Conservation (phyloP, 768 basidiomycete species). For the Phanerochaete carnosa region DNA sequence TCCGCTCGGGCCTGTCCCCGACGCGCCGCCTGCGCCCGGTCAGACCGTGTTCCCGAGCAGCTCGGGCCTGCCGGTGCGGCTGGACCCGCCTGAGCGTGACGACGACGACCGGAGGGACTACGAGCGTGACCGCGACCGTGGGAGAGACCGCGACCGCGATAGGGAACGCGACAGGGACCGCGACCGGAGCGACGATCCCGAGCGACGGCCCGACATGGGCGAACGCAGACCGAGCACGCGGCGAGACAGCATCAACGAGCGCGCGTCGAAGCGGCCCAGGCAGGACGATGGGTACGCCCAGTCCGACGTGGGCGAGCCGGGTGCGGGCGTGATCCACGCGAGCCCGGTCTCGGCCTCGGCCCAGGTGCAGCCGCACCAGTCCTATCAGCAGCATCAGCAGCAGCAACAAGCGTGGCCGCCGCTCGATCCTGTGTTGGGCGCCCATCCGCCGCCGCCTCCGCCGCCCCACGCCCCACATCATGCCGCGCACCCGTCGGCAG, state of each 20-base stretch:
- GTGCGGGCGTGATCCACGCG: constrained; percentile 3
- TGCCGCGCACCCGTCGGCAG: constrained; percentile 7
- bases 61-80: constrained; percentile 9
- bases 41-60: constrained; percentile 14
- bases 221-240: constrained; percentile 11
- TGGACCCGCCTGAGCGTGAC: constrained; percentile 15
- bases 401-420: constrained; percentile 11
- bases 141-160: constrained; percentile 11
- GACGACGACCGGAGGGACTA: constrained; percentile 17
- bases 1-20: constrained; percentile 18
- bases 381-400: constrained; percentile 14
- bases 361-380: constrained; percentile 22
- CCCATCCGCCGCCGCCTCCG: constrained; percentile 21
- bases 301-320: constrained; percentile 16
- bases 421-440: constrained; percentile 23
- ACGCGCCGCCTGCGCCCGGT: constrained; percentile 2
- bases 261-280: constrained; percentile 22
- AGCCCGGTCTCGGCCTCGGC: constrained; percentile 12
- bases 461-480: constrained; percentile 23
- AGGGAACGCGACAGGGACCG: constrained; percentile 17
- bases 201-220: background rate
- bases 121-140: constrained; percentile 12
- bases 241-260: constrained; percentile 17
- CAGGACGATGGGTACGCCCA: constrained; percentile 24
- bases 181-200: background rate